These are phyloP conservation scores for Gossypium schwendimanii DNA, from an alignment of 441 rosid species.

Conservation along the genomic window DNA sequence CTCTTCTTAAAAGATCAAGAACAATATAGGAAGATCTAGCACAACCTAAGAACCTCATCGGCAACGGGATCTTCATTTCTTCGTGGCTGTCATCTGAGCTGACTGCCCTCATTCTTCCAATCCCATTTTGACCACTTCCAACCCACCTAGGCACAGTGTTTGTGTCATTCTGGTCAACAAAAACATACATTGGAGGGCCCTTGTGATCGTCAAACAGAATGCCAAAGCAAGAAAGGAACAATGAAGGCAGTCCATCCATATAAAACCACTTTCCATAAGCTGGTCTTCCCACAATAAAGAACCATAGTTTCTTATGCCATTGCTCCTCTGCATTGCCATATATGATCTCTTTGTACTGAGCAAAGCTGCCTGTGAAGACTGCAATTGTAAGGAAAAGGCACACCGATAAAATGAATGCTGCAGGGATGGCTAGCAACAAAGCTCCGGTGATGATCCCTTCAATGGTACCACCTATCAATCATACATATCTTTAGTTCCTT, in stretches of 20 bases:
- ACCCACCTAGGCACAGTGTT: conserved; percentile 34
- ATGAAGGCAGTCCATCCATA: conserved; percentile 34
- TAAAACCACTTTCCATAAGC: conserved; percentile 46
- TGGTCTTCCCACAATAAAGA: conserved; percentile 30
- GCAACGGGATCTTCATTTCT: conserved; percentile 26
- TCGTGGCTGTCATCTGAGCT: conserved; percentile 44
- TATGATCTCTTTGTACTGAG: conserved; percentile 43
- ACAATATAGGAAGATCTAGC: conserved; percentile 40
- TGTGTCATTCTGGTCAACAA: conserved; percentile 31
- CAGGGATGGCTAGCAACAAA: conserved; percentile 39
- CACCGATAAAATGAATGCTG: conserved; percentile 35
- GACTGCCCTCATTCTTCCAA: conserved; percentile 48
- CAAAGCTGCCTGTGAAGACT: conserved; percentile 30
- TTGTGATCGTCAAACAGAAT: conserved; percentile 39
- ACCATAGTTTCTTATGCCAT: conserved; percentile 34
- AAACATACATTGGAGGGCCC: conserved; percentile 40
- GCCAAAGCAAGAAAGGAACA: conserved; percentile 33
- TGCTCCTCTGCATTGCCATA: conserved; percentile 17
- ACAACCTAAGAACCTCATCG: conserved; percentile 35
- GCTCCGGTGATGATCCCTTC: conserved; percentile 41
- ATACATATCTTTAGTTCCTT: not conserved
- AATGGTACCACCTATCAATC: conserved; percentile 35
- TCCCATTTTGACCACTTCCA: conserved; percentile 37
- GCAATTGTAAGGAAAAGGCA: conserved; percentile 32
- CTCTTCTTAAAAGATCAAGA: conserved; percentile 44